Base-by-base conservation (phyloP, 805 yeast species). In the Kodamaea kakaduensis region DNA sequence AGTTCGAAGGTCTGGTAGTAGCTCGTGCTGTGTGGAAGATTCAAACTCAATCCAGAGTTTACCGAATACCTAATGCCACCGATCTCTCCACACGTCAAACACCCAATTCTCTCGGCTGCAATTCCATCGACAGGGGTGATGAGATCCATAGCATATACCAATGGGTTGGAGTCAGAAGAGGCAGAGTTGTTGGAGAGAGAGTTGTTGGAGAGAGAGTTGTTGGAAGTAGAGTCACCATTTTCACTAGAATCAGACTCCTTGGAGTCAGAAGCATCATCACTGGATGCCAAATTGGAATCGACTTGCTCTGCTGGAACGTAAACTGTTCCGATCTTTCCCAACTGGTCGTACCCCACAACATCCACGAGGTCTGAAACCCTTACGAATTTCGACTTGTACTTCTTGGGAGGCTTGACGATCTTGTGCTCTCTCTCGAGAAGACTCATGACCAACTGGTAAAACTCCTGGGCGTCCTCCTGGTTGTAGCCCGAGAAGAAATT, bases 391-490 rank as follows among this genome's bases (percentile, higher is more conserved):
- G 12, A 9, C 9, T 35, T 29, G 10, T 14, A 14, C 30, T 49
- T 38, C 40, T 46, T 38, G 14, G 28, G 8, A 3, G 31, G 20
- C n/a, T 29, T 15, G 9, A 25, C 17, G 33, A 34, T 17, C 27
- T 25, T 66, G 57, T 56, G 61, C 36, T 80, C 84, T 25, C 64
- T 64, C 50, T 84, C 94, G 20, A 84, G 62, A 38, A 81, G 76
- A 26, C 74, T 69, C 70, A 84, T 67, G 2, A 84, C 72, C 34
- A 81, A 71, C 55, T 89, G 97, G 64, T 89, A 89, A 51, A 89
- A 89, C 56, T 89, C 97, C 59, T 89, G 96, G 0, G 97, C 97
- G 62, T 89, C 97, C 57, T 89, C 96, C 61, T 89, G 97, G 51
- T 85, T 87, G 53, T 86, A 86, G 1, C 96, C 93, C 37, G 78